These are phyloP conservation scores for Candida coleopterorum DNA, from an alignment of 805 yeast species.

Conservation along the genomic window DNA sequence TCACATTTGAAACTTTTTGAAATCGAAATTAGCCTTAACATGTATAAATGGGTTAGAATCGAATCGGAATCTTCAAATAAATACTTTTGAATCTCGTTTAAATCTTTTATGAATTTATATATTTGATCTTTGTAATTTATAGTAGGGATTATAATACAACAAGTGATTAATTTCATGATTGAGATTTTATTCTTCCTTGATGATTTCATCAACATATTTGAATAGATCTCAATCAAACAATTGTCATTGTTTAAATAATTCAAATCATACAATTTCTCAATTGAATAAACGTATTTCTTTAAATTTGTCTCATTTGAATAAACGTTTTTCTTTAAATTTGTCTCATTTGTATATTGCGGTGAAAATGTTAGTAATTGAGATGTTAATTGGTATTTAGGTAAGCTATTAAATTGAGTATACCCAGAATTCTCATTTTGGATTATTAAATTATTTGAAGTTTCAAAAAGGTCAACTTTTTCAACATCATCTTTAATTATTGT, in stretches of 20 bases:
- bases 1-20: slow-evolving; percentile 22
- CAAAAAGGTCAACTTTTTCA: slow-evolving; percentile 4
- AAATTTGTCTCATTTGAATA: background rate
- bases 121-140: slow-evolving; percentile 15
- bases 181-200: slow-evolving; percentile 8
- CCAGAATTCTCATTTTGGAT: slow-evolving; percentile 2
- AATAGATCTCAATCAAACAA: background rate
- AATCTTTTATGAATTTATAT: slow-evolving; percentile 19
- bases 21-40: slow-evolving; percentile 12
- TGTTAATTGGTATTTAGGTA: slow-evolving; percentile 1
- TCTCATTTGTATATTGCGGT: background rate
- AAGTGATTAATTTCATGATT: slow-evolving; percentile 13
- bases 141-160: slow-evolving; percentile 10
- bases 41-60: slow-evolving; percentile 15
- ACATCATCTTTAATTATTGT: slow-evolving; percentile 4
- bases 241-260: background rate
- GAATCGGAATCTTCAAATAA: background rate
- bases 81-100: slow-evolving; percentile 13
- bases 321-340: too few species aligned
- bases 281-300: slow-evolving; percentile 1
- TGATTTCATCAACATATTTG: background rate
- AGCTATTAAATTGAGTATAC: slow-evolving; percentile 5
- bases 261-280: background rate
- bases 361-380: background rate
- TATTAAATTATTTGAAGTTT: background rate